phyloP scores from a whole-genome alignment of 371 early-diverging fungal genomes.

The Batkoa obscura region DNA sequence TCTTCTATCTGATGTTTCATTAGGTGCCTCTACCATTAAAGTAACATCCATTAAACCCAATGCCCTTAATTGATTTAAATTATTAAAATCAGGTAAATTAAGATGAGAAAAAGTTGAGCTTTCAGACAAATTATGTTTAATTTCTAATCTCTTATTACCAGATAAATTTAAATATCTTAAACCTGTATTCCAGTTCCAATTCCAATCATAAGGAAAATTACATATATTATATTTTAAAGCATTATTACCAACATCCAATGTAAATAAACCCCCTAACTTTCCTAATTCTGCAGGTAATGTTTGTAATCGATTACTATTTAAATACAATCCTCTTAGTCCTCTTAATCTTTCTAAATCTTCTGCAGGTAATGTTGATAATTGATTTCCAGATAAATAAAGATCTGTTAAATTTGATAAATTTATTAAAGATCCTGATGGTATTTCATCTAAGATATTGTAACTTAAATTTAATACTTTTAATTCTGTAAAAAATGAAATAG shows the following conservation, averaged over 20 bases:
- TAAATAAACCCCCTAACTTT: constrained; percentile 47
- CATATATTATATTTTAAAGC: constrained; percentile 76
- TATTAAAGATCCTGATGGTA: constrained; percentile 26
- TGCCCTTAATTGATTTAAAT: constrained; percentile 49
- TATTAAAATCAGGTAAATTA: constrained; percentile 57
- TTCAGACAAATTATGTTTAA: constrained; percentile 40
- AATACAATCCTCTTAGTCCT: constrained; percentile 43
- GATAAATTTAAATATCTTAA: constrained; percentile 78
- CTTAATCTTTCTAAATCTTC: constrained; percentile 64
- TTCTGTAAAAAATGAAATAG: constrained; percentile 46
- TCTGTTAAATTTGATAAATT: constrained; percentile 37
- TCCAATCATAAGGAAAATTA: constrained; percentile 94
- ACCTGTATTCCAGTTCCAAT: constrained; percentile 82
- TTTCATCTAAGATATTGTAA: constrained; percentile 71
- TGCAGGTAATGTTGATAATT: constrained; percentile 59
- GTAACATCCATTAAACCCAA: constrained; percentile 81
- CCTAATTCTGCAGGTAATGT: constrained; percentile 79
- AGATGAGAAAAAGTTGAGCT: constrained; percentile 12
- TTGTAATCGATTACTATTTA: constrained; percentile 77
- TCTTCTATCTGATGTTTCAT: constrained; percentile 62
- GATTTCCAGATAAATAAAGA: constrained; percentile 70
- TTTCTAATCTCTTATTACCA: constrained; percentile 75
- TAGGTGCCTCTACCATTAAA: constrained; percentile 56
- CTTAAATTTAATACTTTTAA: constrained; percentile 61
- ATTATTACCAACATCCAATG: constrained; percentile 74